phyloP scores from a whole-genome alignment of 129 eudicot genomes.

The Artemisia argyi region DNA sequence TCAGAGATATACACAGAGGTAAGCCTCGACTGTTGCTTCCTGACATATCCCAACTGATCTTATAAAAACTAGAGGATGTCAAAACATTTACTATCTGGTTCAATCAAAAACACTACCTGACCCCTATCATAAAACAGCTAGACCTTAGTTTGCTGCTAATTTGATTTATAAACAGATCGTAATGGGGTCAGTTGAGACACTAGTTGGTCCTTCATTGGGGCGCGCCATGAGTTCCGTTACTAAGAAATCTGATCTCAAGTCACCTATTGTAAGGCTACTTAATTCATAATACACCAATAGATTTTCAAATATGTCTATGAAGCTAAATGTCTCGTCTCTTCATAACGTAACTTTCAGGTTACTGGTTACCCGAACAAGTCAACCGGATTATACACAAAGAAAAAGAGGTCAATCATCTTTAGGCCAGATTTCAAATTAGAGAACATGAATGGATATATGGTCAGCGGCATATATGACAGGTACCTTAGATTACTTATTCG shows the following conservation, averaged over 20 bases:
- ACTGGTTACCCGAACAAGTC: slow-evolving; percentile 53
- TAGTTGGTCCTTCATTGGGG: slow-evolving; percentile 45
- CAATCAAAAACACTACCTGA: no score
- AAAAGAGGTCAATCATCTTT: slow-evolving; percentile 41
- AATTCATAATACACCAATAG: neutral
- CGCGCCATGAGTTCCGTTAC: slow-evolving; percentile 43
- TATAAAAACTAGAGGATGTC: neutral
- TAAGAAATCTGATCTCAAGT: slow-evolving; percentile 42
- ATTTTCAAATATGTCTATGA: slow-evolving; percentile 5
- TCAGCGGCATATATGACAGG: slow-evolving; percentile 49
- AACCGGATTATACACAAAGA: slow-evolving; percentile 41
- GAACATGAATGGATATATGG: slow-evolving; percentile 31
- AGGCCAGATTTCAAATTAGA: slow-evolving; percentile 45
- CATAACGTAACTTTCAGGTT: slow-evolving; percentile 33
- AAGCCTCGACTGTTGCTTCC: no score
- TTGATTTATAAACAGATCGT: slow-evolving; percentile 43
- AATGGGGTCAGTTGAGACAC: slow-evolving; percentile 51
- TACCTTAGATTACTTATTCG: neutral
- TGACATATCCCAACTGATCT: neutral
- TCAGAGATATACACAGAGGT: slow-evolving; percentile 55
- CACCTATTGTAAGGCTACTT: slow-evolving; percentile 38
- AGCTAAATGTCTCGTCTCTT: neutral
- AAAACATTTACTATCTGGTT: neutral
- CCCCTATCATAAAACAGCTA: neutral
- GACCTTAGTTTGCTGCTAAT: slow-evolving; percentile 14